Evolutionary conservation across 768 basidiomycete species (phyloP).

Genomic region (Leucosporidium scottii): DNA sequence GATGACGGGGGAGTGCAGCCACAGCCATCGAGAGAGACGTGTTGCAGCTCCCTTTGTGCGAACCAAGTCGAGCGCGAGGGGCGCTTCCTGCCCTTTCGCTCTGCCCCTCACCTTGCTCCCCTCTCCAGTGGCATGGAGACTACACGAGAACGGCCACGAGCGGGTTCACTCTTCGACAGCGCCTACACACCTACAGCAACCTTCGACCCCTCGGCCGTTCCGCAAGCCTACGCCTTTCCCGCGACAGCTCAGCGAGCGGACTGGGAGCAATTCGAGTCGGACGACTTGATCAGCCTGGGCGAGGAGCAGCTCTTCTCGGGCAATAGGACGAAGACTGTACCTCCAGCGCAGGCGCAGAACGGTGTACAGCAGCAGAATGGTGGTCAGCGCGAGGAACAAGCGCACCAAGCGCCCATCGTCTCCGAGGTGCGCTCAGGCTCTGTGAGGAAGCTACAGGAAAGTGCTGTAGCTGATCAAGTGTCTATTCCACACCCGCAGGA

Average conservation of each 20-base stretch:
- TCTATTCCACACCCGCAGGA: slow-evolving; percentile 4
- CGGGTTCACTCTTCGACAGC: not conserved
- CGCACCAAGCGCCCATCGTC: not conserved
- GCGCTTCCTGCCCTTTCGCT: not conserved
- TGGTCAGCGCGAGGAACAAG: not conserved
- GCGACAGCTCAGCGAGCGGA: not conserved
- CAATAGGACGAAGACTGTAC: not conserved
- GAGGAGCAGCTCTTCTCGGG: slow-evolving; percentile 25
- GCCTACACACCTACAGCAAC: not conserved
- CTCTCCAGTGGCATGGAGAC: not conserved
- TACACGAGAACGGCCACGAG: not conserved
- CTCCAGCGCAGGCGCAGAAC: not conserved
- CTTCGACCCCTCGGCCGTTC: not conserved
- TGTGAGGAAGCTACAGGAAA: too few relatives aligned
- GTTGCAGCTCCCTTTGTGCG: not conserved
- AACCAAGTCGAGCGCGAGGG: not conserved
- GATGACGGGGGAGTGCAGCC: too few relatives aligned
- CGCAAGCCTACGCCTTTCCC: not conserved
- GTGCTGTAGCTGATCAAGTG: too few relatives aligned
- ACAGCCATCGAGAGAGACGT: not conserved
- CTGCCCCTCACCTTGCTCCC: not conserved
- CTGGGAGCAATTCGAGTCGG: not conserved
- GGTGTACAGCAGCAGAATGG: too few relatives aligned
- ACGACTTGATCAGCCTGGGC: slow-evolving; percentile 20
- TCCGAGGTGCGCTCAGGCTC: not conserved